These are phyloP conservation scores for Serendipita vermifera DNA, from an alignment of 768 basidiomycete species.

Conservation along the genomic window DNA sequence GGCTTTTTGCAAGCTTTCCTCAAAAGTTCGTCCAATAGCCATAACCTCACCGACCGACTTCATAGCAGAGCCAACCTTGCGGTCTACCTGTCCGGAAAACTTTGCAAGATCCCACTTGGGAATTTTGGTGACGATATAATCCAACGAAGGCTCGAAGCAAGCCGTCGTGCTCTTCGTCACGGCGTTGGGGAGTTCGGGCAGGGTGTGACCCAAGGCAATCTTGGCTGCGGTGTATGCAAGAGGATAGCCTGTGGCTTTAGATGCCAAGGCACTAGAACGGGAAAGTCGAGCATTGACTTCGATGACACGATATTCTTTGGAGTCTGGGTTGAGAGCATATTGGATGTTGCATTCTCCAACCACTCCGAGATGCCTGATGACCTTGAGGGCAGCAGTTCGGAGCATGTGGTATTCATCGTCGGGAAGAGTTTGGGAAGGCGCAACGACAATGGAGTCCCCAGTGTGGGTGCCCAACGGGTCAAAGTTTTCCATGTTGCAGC, in stretches of 20 bases:
- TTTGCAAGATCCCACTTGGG: conserved; percentile 99
- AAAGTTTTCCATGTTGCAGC: conserved; percentile 99
- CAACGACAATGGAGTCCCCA: conserved; percentile 98
- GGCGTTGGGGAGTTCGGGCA: conserved; percentile 95
- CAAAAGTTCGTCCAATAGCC: conserved; percentile 98
- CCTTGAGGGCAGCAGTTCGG: conserved; percentile 93
- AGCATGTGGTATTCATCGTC: conserved; percentile 99
- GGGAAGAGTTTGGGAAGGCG: conserved; percentile 92
- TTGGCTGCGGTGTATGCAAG: conserved; percentile 99
- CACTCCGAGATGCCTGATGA: conserved; percentile 79
- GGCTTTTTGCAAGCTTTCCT: conserved; percentile 96
- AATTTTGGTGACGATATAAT: conserved; percentile 99
- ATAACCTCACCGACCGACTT: conserved; percentile 99
- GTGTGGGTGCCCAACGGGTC: conserved; percentile 98
- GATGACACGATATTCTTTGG: conserved; percentile 93
- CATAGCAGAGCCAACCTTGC: conserved; percentile 94
- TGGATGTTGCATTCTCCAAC: conserved; percentile 96
- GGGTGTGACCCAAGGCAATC: conserved; percentile 92
- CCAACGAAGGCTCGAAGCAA: conserved; percentile 96
- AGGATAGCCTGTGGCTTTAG: conserved; percentile 98
- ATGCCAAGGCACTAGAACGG: conserved; percentile 71
- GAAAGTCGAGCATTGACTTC: conserved; percentile 77
- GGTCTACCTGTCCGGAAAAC: conserved; percentile 70
- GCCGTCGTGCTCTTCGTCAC: conserved; percentile 99
- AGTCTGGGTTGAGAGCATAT: conserved; percentile 89